A percentile compares a stretch with the other conserved stretches of the same genome.
Conservation (phyloP, 2,329 filamentous ascomycete species). For the Blastomyces emzantsi region DNA sequence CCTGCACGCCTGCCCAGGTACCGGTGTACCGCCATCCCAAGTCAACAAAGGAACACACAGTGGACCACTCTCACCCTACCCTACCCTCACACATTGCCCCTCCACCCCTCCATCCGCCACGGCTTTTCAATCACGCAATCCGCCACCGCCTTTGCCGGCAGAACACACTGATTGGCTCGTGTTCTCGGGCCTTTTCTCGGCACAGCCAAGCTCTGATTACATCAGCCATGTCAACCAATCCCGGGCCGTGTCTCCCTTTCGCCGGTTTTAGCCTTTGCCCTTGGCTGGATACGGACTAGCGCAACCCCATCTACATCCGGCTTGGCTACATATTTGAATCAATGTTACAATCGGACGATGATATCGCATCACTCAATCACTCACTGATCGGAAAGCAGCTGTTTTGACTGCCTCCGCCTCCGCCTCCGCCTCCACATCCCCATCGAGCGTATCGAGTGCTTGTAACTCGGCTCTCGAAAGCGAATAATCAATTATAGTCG, state of each 20-base stretch:
- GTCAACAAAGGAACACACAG: too few species aligned
- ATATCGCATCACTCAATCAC: neutral
- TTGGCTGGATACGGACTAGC: neutral
- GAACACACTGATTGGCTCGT: constrained; percentile 24
- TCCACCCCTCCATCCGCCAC: constrained; percentile 7
- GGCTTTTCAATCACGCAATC: constrained; percentile 30
- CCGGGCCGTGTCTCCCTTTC: neutral
- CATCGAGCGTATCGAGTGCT: constrained; percentile 19
- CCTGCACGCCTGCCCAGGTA: too few species aligned
- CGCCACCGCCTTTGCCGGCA: constrained; percentile 22
- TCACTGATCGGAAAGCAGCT: neutral
- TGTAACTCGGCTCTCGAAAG: constrained; percentile 51
- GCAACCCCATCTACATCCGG: neutral
- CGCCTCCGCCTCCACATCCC: constrained; percentile 14
- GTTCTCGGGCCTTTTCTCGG: constrained; percentile 23
- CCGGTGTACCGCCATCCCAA: too few species aligned
- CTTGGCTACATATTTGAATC: neutral
- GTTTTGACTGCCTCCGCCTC: neutral
- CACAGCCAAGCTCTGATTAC: constrained; percentile 11
- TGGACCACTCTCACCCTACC: too few species aligned
- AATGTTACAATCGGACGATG: constrained; percentile 1
- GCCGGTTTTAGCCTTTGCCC: neutral
- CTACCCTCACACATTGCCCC: neutral
- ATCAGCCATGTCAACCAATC: constrained; percentile 5
- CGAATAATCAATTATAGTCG: constrained; percentile 60